Evolutionary conservation across 495 filamentous ascomycete genomes (phyloP), one percentile per base, ranked within the genome.

Genomic region (Cairneyella variabilis): DNA sequence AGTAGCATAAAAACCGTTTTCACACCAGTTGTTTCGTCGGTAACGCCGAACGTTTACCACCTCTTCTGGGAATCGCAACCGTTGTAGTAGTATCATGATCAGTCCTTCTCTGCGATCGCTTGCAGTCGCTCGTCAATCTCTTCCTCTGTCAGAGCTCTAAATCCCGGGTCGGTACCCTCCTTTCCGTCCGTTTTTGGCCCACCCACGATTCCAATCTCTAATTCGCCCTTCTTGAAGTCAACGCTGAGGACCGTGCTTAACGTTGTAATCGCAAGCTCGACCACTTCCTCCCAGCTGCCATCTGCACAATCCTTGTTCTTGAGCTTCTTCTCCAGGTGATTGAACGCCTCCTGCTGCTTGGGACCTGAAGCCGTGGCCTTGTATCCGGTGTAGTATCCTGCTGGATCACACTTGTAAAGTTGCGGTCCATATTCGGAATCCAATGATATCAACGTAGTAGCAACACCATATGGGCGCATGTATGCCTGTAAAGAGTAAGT

Each of bases 161-260:
- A 98, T 58, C 71, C 78, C 46, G 84, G 69, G 65, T 88, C 79
- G 43, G 82, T 83, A 38, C 88, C 87, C 63, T 92, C 86, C 71
- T 88, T 77, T 63, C 90, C 91, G 63, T 91, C 90, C 38, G 72
- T 66, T 54, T 77, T 74, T 28, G 90, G 88, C 23, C 88, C 91
- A 57, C 93, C 93, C 16, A 96, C 93, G 64, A 98, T 88, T 60
- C 95, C 93, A 66, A 98, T 86, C 76, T 98, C 93, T 65, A 98
- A 83, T 77, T 98, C 93, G 66, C 86, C 86, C 77, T 97, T 97
- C 84, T 98, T 98, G 78, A 98, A 98, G 71, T 98, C 93, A 62
- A 97, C 95, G 67, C 90, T 96, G 48, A 98, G 80, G 47, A 98
- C 91, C 47, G 86, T 93, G 79, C 92, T 96, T 67, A 98, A 71